Base-by-base conservation (phyloP, 768 basidiomycete genomes). In the Boletus edulis region DNA sequence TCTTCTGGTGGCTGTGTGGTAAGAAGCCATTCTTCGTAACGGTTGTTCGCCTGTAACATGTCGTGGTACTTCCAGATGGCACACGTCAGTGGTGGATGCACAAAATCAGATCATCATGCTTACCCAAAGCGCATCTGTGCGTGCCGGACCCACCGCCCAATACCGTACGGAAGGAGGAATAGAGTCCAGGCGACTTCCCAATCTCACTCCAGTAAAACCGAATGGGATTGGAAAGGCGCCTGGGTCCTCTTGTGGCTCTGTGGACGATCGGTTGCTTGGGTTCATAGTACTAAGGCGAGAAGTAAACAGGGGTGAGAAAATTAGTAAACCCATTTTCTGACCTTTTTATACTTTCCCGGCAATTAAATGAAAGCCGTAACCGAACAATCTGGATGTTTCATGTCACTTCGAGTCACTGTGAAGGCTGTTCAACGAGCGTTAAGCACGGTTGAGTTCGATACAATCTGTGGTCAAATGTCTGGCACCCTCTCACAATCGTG, bases 181-280 rank as follows among this genome's bases (percentile, higher is more conserved):
- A 13, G 63, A 43, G 7, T 65, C 66, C 40, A 67, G 55, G 27
- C 66, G 56, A 40, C 57, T 57, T 22, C 60, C 66, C 53, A 52
- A 45, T 49, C 49, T 32, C 39, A 59, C 45, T 4, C 11, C 48
- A 18, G 0, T 1, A 0, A 27, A 3, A 10, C 32, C 5, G 53
- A 62, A 62, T 49, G 63, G 63, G 46, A 64, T 37, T 40, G 57
- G 56, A 32, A 62, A 62, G 42, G 54, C 55, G 14, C 66, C 56
- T 49, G 65, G 63, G 17, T 58, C 49, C 39, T 53, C 45, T 24
- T 46, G 34, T 0, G 13, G 5, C 12, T 9, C 35, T 51, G 39
- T 8, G 18, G 54, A 39, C 5, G 44, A 34, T 34, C 12, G 11
- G 15, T 2, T 9, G 32, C 8, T 13, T 15, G 15, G 29, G 14